Percentiles rank a stretch among this genome's conserved stretches.
These are phyloP conservation scores for Neurospora sp. DNA, from an alignment of 495 filamentous ascomycete genomes.

Conservation along the genomic window DNA sequence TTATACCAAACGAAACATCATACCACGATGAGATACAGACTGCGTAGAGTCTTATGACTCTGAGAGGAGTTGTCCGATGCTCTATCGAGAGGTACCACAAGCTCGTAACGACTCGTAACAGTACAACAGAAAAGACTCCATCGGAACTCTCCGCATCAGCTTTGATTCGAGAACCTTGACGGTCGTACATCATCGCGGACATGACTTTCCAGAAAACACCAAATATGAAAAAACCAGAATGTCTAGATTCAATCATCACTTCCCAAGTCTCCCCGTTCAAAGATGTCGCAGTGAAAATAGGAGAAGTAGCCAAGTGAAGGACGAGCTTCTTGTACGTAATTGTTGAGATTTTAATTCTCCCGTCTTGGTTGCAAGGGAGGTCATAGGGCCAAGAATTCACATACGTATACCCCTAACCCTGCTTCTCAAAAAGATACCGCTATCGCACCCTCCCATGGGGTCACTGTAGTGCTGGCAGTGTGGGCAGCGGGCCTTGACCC, in stretches of 20 bases:
- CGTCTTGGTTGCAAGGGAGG: neutral
- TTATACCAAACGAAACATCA: too few species aligned
- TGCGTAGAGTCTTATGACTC: neutral
- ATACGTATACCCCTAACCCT: neutral
- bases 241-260: neutral
- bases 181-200: neutral
- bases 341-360: neutral
- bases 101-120: neutral
- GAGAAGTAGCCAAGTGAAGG: neutral
- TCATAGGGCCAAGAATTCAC: neutral
- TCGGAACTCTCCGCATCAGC: neutral
- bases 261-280: neutral
- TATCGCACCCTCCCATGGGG: neutral
- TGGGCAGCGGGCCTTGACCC: neutral
- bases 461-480: neutral
- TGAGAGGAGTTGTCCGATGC: neutral
- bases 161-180: neutral
- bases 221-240: neutral
- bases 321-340: neutral
- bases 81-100: neutral
- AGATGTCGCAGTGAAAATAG: neutral
- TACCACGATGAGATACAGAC: neutral
- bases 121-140: neutral
- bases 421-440: neutral
- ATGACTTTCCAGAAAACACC: neutral